Conservation (phyloP, 2,329 filamentous ascomycete genomes). For the Penicillium sp. region DNA sequence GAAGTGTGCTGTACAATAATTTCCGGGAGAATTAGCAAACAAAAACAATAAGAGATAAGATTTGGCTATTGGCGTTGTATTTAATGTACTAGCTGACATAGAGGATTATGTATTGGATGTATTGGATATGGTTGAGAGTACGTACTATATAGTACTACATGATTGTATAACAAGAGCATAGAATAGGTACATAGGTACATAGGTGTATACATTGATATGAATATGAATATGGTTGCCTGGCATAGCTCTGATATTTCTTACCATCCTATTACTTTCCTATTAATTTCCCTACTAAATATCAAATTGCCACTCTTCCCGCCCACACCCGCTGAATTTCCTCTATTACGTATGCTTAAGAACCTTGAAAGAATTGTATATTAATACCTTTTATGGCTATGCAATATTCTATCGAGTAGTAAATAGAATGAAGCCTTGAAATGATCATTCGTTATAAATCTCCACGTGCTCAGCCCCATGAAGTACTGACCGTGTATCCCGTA, state of each 20-base stretch:
- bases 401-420: not conserved
- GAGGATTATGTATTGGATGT: not conserved
- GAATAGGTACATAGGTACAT: too few relatives aligned
- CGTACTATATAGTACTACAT: not conserved
- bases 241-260: not conserved
- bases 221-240: not conserved
- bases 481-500: conserved; percentile 11
- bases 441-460: conserved; percentile 2
- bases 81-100: not conserved
- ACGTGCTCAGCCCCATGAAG: conserved; percentile 18
- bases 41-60: not conserved
- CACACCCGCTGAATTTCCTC: conserved; percentile 2
- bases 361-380: not conserved
- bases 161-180: not conserved
- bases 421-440: not conserved
- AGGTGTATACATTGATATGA: too few relatives aligned
- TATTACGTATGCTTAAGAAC: conserved; percentile 2
- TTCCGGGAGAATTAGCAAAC: conserved; percentile 16
- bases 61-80: not conserved
- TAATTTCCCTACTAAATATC: not conserved
- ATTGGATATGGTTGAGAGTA: not conserved
- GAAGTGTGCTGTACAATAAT: conserved; percentile 29
- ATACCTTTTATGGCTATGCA: not conserved
- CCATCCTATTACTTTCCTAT: not conserved
- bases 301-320: conserved; percentile 5